These are phyloP conservation scores for Fusarium foetens DNA, from an alignment of 2,329 filamentous ascomycete species.

Conservation along the genomic window DNA sequence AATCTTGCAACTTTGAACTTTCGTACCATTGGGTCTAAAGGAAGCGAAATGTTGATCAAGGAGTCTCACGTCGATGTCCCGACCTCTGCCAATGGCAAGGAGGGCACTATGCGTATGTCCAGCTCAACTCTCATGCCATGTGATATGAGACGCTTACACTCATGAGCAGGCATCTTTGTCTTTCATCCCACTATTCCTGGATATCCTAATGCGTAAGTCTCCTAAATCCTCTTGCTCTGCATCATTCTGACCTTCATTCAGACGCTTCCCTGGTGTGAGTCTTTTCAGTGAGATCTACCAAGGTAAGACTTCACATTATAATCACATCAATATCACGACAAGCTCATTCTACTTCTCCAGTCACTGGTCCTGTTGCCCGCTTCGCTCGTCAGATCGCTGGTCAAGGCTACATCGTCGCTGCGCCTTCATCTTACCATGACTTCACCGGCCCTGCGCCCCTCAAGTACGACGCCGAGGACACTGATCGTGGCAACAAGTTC, in stretches of 20 bases:
- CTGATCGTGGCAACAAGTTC: constrained; percentile 86
- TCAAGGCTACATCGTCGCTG: constrained; percentile 92
- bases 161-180: constrained; percentile 78
- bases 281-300: constrained; percentile 97
- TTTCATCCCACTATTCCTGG: constrained; percentile 87
- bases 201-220: constrained; percentile 81
- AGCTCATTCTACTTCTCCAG: constrained; percentile 55
- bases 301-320: constrained; percentile 61
- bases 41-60: constrained; percentile 61
- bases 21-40: background rate
- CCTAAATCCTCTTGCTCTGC: too few relatives aligned
- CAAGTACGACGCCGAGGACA: constrained; percentile 87
- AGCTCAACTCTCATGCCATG: constrained; percentile 23
- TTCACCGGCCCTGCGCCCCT: constrained; percentile 87
- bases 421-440: constrained; percentile 91
- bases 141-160: constrained; percentile 16
- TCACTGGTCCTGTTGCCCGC: constrained; percentile 88
- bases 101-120: constrained; percentile 62
- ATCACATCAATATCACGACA: background rate
- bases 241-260: constrained; percentile 42
- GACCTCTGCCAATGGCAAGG: constrained; percentile 63
- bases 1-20: background rate
- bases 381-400: constrained; percentile 93
- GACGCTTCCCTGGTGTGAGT: constrained; percentile 83
- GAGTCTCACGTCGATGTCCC: constrained; percentile 63